phyloP scores from a whole-genome alignment of 306 rosid genomes.

The Cicer judaicum region DNA sequence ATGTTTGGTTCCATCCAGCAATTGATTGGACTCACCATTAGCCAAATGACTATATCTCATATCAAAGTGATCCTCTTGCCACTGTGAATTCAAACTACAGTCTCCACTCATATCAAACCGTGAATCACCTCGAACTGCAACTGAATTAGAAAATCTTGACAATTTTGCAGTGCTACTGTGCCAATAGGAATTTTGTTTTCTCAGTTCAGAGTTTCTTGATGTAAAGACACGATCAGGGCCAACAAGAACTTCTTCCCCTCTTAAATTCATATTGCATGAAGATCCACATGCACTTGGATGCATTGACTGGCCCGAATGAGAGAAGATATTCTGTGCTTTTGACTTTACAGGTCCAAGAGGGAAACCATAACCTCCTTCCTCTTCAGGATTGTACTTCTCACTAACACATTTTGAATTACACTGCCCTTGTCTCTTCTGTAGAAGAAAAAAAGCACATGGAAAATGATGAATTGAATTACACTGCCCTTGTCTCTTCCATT shows the following conservation, averaged over 20 bases:
- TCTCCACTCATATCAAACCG: conserved; percentile 52
- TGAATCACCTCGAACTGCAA: conserved; percentile 59
- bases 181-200: conserved; percentile 56
- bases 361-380: conserved; percentile 60
- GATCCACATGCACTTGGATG: conserved; percentile 59
- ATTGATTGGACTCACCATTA: conserved; percentile 58
- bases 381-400: conserved; percentile 61
- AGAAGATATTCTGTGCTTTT: conserved; percentile 40
- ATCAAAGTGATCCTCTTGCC: conserved; percentile 61
- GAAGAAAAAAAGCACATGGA: not conserved
- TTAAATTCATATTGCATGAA: conserved; percentile 51
- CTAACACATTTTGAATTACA: conserved; percentile 50
- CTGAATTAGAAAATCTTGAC: conserved; percentile 71
- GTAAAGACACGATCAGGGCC: conserved; percentile 37
- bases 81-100: conserved; percentile 54
- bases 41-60: conserved; percentile 52
- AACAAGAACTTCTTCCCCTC: conserved; percentile 46
- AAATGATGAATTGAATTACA: conserved; percentile 16
- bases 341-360: conserved; percentile 57
- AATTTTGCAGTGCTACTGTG: conserved; percentile 51
- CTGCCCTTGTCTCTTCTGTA: conserved; percentile 58
- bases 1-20: conserved; percentile 55
- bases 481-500: not conserved
- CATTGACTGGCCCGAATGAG: conserved; percentile 62
- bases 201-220: conserved; percentile 50